Conservation (phyloP, 176 grass and related monocot genomes). For the Rhipidocladum racemiflorum region DNA sequence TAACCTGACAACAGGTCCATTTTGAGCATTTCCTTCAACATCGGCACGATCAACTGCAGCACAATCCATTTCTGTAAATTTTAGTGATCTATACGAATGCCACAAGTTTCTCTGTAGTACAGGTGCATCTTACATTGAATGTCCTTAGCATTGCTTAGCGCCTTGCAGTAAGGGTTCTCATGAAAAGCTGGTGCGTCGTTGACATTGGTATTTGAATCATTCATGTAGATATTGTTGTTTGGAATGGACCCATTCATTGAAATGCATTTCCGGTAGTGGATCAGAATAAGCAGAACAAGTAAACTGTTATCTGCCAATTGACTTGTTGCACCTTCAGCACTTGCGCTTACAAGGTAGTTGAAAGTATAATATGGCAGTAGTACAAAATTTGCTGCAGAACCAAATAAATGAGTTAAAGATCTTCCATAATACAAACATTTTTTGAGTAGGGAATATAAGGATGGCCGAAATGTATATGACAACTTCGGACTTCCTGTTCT, state of each 20-base stretch:
- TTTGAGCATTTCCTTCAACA: constrained; percentile 87
- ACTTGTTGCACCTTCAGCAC: constrained; percentile 59
- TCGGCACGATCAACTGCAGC: constrained; percentile 87
- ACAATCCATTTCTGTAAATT: constrained; percentile 27
- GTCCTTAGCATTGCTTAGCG: constrained; percentile 77
- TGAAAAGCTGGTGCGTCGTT: constrained; percentile 68
- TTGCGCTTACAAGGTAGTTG: constrained; percentile 79
- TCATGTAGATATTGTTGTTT: constrained; percentile 36
- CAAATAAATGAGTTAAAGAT: constrained; percentile 27
- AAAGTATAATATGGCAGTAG: constrained; percentile 92
- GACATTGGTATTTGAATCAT: constrained; percentile 42
- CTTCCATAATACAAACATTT: background rate
- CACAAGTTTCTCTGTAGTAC: constrained; percentile 16
- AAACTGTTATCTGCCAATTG: constrained; percentile 83
- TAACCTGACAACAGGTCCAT: constrained; percentile 75
- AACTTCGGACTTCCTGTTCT: background rate
- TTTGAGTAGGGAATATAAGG: constrained; percentile 20
- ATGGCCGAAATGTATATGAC: constrained; percentile 12
- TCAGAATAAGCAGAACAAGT: constrained; percentile 82
- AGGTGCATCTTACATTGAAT: constrained; percentile 70
- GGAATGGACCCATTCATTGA: constrained; percentile 48
- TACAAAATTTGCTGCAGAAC: constrained; percentile 90
- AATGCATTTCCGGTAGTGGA: constrained; percentile 88
- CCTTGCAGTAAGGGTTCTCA: constrained; percentile 94
- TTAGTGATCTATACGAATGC: constrained; percentile 19